phyloP scores from a whole-genome alignment of 2,329 filamentous ascomycete species.

The Beauveria sp. region DNA sequence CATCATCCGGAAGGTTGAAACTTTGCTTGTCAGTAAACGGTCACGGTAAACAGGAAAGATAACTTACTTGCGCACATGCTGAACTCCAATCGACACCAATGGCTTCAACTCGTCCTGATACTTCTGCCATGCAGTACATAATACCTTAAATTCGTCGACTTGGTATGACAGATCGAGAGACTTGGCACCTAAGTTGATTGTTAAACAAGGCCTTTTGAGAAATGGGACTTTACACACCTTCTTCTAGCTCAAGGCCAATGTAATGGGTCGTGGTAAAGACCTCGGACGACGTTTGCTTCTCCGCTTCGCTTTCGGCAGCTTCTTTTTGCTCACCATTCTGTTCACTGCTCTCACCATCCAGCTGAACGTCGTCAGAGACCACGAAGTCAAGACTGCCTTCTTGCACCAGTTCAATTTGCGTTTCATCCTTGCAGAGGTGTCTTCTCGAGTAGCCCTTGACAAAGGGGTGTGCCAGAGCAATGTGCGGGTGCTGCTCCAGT shows the following conservation, averaged over 20 bases:
- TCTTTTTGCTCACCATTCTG: slow-evolving; percentile 39
- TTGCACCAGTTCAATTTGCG: slow-evolving; percentile 45
- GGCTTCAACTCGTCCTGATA: slow-evolving; percentile 65
- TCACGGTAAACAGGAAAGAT: slow-evolving; percentile 12
- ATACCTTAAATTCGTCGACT: slow-evolving; percentile 79
- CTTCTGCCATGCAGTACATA: slow-evolving; percentile 67
- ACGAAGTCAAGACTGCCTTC: slow-evolving; percentile 44
- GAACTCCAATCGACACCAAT: slow-evolving; percentile 60
- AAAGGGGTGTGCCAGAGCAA: slow-evolving; percentile 81
- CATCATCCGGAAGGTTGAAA: slow-evolving; percentile 79
- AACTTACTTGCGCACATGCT: slow-evolving; percentile 77
- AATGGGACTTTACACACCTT: slow-evolving; percentile 47
- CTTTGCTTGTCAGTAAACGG: slow-evolving; percentile 26
- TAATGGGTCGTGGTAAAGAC: slow-evolving; percentile 92
- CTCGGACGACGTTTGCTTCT: slow-evolving; percentile 29
- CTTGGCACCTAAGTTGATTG: slow-evolving; percentile 46
- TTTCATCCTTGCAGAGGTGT: slow-evolving; percentile 57
- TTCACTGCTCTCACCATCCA: slow-evolving; percentile 16
- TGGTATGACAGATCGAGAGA: slow-evolving; percentile 72
- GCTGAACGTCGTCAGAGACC: slow-evolving; percentile 30
- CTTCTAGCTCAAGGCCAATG: slow-evolving; percentile 74
- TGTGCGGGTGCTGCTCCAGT: slow-evolving; percentile 71
- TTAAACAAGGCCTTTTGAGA: neutral
- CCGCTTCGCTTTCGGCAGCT: slow-evolving; percentile 37
- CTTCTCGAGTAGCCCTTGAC: slow-evolving; percentile 85